phyloP scores from a whole-genome alignment of 768 basidiomycete species.

The Auricularia sp. region DNA sequence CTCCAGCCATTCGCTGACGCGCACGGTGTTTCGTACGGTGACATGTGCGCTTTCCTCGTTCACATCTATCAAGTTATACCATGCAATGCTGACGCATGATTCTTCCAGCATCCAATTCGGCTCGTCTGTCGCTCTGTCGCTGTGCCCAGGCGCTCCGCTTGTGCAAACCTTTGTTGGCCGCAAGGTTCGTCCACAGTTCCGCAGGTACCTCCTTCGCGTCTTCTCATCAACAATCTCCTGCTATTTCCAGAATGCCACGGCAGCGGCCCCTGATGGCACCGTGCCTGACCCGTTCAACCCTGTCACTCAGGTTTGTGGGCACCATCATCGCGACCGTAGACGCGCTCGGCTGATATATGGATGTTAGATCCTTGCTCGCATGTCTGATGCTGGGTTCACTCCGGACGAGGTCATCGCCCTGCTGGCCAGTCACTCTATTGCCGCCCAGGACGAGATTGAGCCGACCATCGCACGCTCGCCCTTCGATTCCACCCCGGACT shows the following conservation, averaged over 20 bases:
- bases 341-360: not conserved
- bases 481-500: slow-evolving; percentile 17
- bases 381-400: slow-evolving; percentile 17
- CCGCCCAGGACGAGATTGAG: slow-evolving; percentile 18
- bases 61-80: not conserved
- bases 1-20: slow-evolving; percentile 13
- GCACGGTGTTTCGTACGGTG: slow-evolving; percentile 15
- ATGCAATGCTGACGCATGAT: not conserved
- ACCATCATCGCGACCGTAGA: not conserved
- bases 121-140: slow-evolving; percentile 14
- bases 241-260: slow-evolving; percentile 9
- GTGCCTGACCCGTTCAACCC: slow-evolving; percentile 15
- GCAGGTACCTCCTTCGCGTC: not conserved
- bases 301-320: slow-evolving; percentile 8
- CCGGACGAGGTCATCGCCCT: slow-evolving; percentile 18
- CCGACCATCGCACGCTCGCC: slow-evolving; percentile 16
- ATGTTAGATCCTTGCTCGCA: slow-evolving; percentile 16
- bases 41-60: slow-evolving; percentile 21
- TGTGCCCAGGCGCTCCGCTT: slow-evolving; percentile 18
- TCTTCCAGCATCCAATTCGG: slow-evolving; percentile 15
- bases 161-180: slow-evolving; percentile 14
- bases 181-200: slow-evolving; percentile 8
- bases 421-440: slow-evolving; percentile 19
- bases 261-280: slow-evolving; percentile 11
- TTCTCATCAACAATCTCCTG: not conserved